These are phyloP conservation scores for Trypanosoma conorhini DNA, from an alignment of 208 protist genomes.

Conservation along the genomic window DNA sequence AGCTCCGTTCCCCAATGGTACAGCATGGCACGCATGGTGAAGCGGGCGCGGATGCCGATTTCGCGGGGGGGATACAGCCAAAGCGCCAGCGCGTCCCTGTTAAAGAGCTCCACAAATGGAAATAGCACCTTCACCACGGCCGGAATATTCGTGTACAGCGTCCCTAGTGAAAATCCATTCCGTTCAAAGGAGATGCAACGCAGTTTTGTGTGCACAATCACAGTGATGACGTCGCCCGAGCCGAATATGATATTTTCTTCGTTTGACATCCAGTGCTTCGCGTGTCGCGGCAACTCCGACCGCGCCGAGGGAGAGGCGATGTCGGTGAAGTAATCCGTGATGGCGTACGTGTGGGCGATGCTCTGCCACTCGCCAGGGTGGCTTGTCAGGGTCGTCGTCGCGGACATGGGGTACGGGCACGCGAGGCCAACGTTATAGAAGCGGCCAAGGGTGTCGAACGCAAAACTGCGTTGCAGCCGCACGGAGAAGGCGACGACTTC, in stretches of 20 bases:
- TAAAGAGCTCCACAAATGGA: conserved; percentile 86
- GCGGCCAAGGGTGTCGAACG: conserved; percentile 66
- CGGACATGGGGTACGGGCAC: conserved; percentile 27
- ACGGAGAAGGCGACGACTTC: conserved; percentile 74
- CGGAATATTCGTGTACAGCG: conserved; percentile 58
- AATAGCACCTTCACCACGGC: conserved; percentile 55
- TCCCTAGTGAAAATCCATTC: conserved; percentile 76
- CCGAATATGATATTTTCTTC: conserved; percentile 76
- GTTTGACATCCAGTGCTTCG: conserved; percentile 67
- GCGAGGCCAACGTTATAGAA: conserved; percentile 80
- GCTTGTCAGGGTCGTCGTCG: conserved; percentile 23
- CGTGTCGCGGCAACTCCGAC: conserved; percentile 50
- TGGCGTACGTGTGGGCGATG: conserved; percentile 48
- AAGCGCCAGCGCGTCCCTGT: conserved; percentile 63
- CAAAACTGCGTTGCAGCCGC: conserved; percentile 58
- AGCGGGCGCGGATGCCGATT: conserved; percentile 55
- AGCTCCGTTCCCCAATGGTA: conserved; percentile 47
- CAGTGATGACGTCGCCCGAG: conserved; percentile 85
- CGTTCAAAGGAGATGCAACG: conserved; percentile 75
- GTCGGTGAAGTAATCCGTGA: conserved; percentile 71
- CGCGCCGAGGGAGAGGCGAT: conserved; percentile 17
- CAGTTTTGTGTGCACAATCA: conserved; percentile 52
- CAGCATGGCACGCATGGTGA: conserved; percentile 73
- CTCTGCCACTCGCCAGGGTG: conserved; percentile 54
- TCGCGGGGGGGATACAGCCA: conserved; percentile 77